phyloP scores from a whole-genome alignment of 2,329 filamentous ascomycete species.

The Trichoderma polysporum region DNA sequence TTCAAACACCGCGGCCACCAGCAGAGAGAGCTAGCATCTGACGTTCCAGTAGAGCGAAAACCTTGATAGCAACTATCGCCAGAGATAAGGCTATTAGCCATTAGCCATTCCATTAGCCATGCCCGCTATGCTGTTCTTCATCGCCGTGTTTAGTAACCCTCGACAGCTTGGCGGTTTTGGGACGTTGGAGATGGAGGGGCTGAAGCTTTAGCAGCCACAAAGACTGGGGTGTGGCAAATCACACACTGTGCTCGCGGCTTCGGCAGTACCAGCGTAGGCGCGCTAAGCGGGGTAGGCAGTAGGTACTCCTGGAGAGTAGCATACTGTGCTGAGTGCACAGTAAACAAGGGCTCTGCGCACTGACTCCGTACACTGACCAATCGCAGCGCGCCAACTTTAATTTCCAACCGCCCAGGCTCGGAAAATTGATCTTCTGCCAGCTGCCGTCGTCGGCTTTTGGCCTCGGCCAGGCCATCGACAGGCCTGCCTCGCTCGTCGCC shows the following conservation, averaged over 20 bases:
- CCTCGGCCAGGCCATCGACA: conserved; percentile 2
- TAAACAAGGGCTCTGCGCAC: not conserved
- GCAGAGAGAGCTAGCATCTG: not conserved
- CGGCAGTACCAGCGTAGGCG: not conserved
- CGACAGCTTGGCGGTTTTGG: not conserved
- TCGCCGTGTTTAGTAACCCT: not conserved
- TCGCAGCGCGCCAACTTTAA: conserved; percentile 17
- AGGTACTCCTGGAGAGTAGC: not conserved
- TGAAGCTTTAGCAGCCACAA: conserved; percentile 17
- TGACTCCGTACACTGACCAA: conserved; percentile 13
- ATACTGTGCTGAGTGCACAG: not conserved
- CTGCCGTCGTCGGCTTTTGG: conserved; percentile 13
- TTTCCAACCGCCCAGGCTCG: conserved; percentile 12
- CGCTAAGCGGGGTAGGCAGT: not conserved
- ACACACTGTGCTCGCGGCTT: conserved; percentile 3
- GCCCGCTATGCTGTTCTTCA: not conserved
- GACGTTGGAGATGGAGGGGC: conserved; percentile 6
- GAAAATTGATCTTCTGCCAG: conserved; percentile 18
- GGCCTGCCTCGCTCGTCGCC: not conserved
- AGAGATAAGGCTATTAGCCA: not conserved
- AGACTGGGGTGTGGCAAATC: not conserved
- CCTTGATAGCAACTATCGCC: not conserved
- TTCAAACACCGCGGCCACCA: not conserved
- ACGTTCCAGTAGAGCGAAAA: not conserved
- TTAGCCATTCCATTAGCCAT: no score